Percentiles rank a stretch among this genome's conserved stretches.
Evolutionary conservation across 345 rosid genomes (phyloP).

Genomic region (Geranium rotundifolium): DNA sequence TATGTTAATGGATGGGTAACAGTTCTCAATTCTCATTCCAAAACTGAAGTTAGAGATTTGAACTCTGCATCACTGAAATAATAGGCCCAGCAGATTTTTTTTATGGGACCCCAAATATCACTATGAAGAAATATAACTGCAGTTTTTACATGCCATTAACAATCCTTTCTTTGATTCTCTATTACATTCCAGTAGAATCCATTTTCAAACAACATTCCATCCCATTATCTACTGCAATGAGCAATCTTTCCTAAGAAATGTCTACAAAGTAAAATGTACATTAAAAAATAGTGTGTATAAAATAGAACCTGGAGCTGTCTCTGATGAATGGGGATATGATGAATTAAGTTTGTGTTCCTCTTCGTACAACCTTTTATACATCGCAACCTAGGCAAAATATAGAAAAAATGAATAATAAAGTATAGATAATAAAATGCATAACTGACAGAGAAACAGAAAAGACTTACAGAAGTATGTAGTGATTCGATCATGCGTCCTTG

Average conservation of each 20-base stretch:
- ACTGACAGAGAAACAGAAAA: slow-evolving; percentile 4
- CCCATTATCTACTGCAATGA: neutral
- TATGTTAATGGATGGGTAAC: too few species aligned
- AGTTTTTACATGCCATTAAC: too few species aligned
- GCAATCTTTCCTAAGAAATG: neutral
- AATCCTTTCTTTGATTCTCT: too few species aligned
- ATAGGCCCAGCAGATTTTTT: too few species aligned
- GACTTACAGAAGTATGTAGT: slow-evolving; percentile 68
- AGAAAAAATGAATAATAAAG: slow-evolving; percentile 3
- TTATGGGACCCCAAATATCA: too few species aligned
- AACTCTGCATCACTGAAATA: too few species aligned
- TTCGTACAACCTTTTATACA: slow-evolving; percentile 86
- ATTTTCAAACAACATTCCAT: neutral
- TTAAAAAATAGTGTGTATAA: slow-evolving; percentile 6
- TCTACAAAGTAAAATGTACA: neutral
- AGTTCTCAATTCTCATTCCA: too few species aligned
- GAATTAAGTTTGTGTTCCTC: slow-evolving; percentile 67
- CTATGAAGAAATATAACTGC: too few species aligned
- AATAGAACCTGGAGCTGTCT: slow-evolving; percentile 42
- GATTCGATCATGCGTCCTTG: slow-evolving; percentile 88
- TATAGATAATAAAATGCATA: neutral
- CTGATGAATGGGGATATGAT: slow-evolving; percentile 30
- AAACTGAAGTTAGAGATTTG: too few species aligned
- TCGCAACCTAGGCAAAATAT: slow-evolving; percentile 53
- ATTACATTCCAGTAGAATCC: too few species aligned